Evolutionary conservation across 2,329 filamentous ascomycete genomes (phyloP).

Genomic region (Pestalotiopsis sp.): DNA sequence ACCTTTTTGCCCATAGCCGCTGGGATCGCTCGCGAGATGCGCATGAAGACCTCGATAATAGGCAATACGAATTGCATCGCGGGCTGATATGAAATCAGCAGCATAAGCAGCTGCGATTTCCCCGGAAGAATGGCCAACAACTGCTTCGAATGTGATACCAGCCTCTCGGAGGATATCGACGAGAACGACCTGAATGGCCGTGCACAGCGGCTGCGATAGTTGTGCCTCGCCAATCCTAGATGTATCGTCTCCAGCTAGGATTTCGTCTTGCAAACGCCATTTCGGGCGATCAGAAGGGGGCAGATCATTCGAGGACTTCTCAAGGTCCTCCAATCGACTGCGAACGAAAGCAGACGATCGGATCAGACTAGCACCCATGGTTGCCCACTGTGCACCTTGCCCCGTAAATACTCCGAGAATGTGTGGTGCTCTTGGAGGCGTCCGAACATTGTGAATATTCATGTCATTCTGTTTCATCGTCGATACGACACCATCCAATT

Average conservation of each 20-base stretch:
- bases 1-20: slow-evolving; percentile 21
- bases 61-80: slow-evolving; percentile 33
- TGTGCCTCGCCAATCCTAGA: slow-evolving; percentile 21
- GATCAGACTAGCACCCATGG: slow-evolving; percentile 34
- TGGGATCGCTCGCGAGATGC: neutral
- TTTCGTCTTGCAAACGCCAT: slow-evolving; percentile 12
- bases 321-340: neutral
- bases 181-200: slow-evolving; percentile 42
- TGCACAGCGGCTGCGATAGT: slow-evolving; percentile 39
- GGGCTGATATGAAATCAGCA: slow-evolving; percentile 33
- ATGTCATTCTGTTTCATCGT: too few relatives aligned
- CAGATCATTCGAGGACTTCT: neutral
- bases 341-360: neutral
- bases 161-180: slow-evolving; percentile 37
- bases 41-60: slow-evolving; percentile 24
- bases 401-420: slow-evolving; percentile 27
- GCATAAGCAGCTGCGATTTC: slow-evolving; percentile 47
- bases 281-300: slow-evolving; percentile 7
- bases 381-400: slow-evolving; percentile 34
- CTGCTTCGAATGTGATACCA: slow-evolving; percentile 36
- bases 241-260: neutral
- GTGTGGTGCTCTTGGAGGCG: neutral
- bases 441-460: neutral
- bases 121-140: slow-evolving; percentile 45
- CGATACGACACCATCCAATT: too few relatives aligned